These are phyloP conservation scores for Lolium rigidum DNA, from an alignment of 176 grass and related monocot genomes.

Conservation along the genomic window DNA sequence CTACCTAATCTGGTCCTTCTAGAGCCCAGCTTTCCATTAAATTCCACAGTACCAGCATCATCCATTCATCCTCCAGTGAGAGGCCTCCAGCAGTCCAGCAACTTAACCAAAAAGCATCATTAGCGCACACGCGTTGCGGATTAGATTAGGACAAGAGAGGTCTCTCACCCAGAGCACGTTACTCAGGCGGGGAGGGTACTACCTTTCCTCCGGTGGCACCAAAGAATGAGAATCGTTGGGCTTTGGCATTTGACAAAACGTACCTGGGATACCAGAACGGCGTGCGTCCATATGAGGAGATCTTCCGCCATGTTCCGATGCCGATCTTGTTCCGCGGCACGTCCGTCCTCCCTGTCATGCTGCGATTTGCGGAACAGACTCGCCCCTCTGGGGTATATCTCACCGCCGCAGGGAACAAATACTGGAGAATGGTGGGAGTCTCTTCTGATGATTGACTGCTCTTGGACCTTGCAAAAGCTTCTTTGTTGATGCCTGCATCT, in stretches of 20 bases:
- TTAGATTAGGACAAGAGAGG: conserved; percentile 17
- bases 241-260: conserved; percentile 29
- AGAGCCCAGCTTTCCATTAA: conserved; percentile 11
- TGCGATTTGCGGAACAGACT: conserved; percentile 8
- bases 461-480: not conserved
- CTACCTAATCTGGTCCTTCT: conserved; percentile 38
- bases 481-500: not conserved
- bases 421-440: not conserved
- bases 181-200: not conserved
- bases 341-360: not conserved
- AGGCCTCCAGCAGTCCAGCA: conserved; percentile 14
- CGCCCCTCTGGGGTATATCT: not conserved
- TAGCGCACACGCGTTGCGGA: conserved; percentile 4
- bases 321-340: conserved; percentile 43
- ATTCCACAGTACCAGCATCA: conserved; percentile 16
- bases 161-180: too few species aligned
- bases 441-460: not conserved
- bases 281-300: not conserved
- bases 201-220: not conserved
- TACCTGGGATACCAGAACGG: not conserved
- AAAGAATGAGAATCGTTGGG: conserved; percentile 23
- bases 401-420: not conserved
- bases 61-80: not conserved
- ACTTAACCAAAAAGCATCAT: conserved; percentile 25
- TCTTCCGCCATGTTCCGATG: conserved; percentile 42